Evolutionary conservation across 805 yeast genomes (phyloP).

Genomic region (Starmerella asiatica): DNA sequence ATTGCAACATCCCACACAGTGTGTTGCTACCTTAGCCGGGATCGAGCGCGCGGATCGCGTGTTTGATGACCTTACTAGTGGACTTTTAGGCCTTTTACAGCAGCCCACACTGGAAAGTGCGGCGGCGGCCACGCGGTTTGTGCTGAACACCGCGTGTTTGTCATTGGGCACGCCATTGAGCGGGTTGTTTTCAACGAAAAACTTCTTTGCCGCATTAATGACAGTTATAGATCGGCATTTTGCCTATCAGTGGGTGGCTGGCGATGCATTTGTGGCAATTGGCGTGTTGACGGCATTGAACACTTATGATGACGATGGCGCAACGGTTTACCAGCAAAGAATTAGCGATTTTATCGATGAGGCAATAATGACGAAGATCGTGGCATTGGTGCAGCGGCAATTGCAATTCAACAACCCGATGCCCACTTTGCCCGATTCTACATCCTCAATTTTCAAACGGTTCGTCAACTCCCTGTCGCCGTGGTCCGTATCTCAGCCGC

Average conservation of each 20-base stretch:
- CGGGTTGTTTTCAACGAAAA: conserved; percentile 26
- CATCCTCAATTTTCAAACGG: too few relatives aligned
- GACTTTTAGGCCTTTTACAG: conserved; percentile 21
- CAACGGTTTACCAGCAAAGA: conserved; percentile 28
- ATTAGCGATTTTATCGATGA: conserved; percentile 31
- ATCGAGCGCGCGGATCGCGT: conserved; percentile 25
- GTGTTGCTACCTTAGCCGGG: conserved; percentile 25
- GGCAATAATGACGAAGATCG: conserved; percentile 25
- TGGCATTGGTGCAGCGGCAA: conserved; percentile 21
- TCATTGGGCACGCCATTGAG: conserved; percentile 26
- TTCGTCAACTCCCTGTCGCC: too few relatives aligned
- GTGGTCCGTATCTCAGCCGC: too few relatives aligned
- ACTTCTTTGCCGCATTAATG: conserved; percentile 29
- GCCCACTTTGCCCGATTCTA: neutral
- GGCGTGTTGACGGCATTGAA: conserved; percentile 30
- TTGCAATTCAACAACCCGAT: neutral
- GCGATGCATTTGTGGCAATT: conserved; percentile 26
- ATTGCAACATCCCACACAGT: conserved; percentile 3
- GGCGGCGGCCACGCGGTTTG: conserved; percentile 10
- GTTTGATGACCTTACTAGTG: conserved; percentile 24
- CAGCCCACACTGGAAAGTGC: conserved; percentile 12
- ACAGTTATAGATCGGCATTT: conserved; percentile 23
- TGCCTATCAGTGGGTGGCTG: conserved; percentile 22
- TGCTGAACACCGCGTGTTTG: conserved; percentile 24
- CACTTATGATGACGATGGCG: conserved; percentile 25